A percentile compares a stretch with the other conserved stretches of the same genome.
Conservation (phyloP, 805 yeast species). For the Barnettozyma populi region DNA sequence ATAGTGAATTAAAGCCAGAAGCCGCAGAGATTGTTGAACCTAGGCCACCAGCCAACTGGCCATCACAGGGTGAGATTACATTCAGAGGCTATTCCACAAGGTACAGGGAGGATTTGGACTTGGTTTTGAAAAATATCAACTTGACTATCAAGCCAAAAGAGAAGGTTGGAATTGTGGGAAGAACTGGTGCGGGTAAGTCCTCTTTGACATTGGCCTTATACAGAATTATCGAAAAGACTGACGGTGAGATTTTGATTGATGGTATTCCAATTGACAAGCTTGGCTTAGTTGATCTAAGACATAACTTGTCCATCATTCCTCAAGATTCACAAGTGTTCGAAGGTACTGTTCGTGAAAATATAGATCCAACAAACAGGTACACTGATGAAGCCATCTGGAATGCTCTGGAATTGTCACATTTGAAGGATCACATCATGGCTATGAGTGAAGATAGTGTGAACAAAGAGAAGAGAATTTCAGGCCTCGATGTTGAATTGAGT, state of each 20-base stretch:
- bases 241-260: constrained; percentile 52
- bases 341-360: constrained; percentile 55
- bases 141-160: constrained; percentile 47
- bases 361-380: constrained; percentile 54
- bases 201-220: constrained; percentile 57
- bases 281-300: constrained; percentile 51
- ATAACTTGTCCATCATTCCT: constrained; percentile 56
- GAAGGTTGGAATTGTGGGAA: constrained; percentile 68
- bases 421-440: constrained; percentile 40
- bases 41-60: constrained; percentile 50
- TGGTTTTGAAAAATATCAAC: constrained; percentile 46
- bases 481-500: constrained; percentile 48
- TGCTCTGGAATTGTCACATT: constrained; percentile 50
- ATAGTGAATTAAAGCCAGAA: constrained; percentile 49
- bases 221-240: constrained; percentile 53
- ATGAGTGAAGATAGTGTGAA: constrained; percentile 28
- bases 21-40: constrained; percentile 41
- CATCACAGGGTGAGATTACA: constrained; percentile 42
- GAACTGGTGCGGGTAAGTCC: constrained; percentile 76
- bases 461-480: constrained; percentile 43
- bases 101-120: constrained; percentile 54
- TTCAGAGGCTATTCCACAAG: constrained; percentile 51
- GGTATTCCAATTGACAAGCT: constrained; percentile 44
- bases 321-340: constrained; percentile 65
- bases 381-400: constrained; percentile 52